These are phyloP conservation scores for Coniophora puteana DNA, from an alignment of 1,284 basidiomycete genomes.

Conservation along the genomic window DNA sequence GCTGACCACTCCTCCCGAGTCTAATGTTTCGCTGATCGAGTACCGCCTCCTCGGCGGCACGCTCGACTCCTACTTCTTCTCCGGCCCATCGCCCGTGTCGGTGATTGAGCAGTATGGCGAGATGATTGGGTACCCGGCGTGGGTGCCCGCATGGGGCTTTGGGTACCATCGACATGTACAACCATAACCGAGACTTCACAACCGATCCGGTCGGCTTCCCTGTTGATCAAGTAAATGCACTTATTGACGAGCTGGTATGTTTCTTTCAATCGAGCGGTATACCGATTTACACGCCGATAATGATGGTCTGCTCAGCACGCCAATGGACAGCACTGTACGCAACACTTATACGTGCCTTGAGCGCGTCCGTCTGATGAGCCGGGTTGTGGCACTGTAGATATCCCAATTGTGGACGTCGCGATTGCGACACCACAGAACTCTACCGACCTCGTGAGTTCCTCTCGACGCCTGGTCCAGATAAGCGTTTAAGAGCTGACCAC, in stretches of 20 bases:
- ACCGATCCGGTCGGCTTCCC: slow-evolving; percentile 64
- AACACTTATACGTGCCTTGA: neutral
- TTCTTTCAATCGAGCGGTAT: slow-evolving; percentile 1
- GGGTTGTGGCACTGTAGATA: slow-evolving; percentile 30
- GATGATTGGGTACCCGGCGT: slow-evolving; percentile 57
- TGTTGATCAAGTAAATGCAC: slow-evolving; percentile 51
- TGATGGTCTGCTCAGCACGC: slow-evolving; percentile 17
- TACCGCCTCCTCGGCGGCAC: slow-evolving; percentile 65
- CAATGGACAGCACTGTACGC: slow-evolving; percentile 40
- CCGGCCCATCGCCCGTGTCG: slow-evolving; percentile 58
- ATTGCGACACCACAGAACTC: slow-evolving; percentile 34
- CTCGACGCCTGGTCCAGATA: neutral
- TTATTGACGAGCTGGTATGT: slow-evolving; percentile 58
- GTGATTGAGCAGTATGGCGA: slow-evolving; percentile 68
- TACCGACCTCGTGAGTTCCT: slow-evolving; percentile 36
- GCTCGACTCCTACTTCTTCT: slow-evolving; percentile 69
- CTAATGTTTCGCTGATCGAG: slow-evolving; percentile 53
- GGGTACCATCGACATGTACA: slow-evolving; percentile 75
- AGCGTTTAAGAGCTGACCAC: slow-evolving; percentile 3
- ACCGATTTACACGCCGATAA: slow-evolving; percentile 1
- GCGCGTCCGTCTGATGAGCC: slow-evolving; percentile 1
- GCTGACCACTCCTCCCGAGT: slow-evolving; percentile 49
- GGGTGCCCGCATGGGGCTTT: slow-evolving; percentile 68
- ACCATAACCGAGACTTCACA: slow-evolving; percentile 66
- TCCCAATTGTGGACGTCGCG: slow-evolving; percentile 40